Conservation (phyloP, 306 rosid genomes). For the Senna siamea region DNA sequence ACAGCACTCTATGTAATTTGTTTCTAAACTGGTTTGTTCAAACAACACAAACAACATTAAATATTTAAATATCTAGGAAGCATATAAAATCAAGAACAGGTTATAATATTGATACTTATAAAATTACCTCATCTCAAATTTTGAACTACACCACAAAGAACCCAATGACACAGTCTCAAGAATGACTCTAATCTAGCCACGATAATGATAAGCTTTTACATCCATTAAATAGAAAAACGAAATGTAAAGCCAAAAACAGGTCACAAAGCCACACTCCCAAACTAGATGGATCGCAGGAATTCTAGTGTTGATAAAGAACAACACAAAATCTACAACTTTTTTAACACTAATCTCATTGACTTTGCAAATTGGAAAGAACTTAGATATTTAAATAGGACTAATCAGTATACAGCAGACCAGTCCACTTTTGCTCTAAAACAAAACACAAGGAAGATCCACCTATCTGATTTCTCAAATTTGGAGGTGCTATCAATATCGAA, state of each 20-base stretch:
- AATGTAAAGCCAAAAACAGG: not conserved
- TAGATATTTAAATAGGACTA: not conserved
- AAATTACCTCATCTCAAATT: not conserved
- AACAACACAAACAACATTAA: too few species aligned
- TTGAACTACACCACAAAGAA: slow-evolving; percentile 6
- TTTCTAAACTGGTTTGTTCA: not conserved
- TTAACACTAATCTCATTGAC: not conserved
- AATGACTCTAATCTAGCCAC: not conserved
- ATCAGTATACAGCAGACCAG: not conserved
- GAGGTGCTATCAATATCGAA: not conserved
- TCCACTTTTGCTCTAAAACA: too few species aligned
- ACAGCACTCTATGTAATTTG: not conserved
- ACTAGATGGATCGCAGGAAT: not conserved
- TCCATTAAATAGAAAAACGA: not conserved
- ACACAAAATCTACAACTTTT: not conserved
- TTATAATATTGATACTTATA: not conserved
- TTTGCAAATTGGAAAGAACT: not conserved
- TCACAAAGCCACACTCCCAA: not conserved
- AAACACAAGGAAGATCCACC: not conserved
- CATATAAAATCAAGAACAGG: not conserved
- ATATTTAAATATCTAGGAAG: not conserved
- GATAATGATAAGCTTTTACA: not conserved
- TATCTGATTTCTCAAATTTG: not conserved
- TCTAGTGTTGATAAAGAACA: not conserved
- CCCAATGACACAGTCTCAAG: not conserved